Conservation (phyloP, 257 asterid genomes). For the Gardenia jasminoides region DNA sequence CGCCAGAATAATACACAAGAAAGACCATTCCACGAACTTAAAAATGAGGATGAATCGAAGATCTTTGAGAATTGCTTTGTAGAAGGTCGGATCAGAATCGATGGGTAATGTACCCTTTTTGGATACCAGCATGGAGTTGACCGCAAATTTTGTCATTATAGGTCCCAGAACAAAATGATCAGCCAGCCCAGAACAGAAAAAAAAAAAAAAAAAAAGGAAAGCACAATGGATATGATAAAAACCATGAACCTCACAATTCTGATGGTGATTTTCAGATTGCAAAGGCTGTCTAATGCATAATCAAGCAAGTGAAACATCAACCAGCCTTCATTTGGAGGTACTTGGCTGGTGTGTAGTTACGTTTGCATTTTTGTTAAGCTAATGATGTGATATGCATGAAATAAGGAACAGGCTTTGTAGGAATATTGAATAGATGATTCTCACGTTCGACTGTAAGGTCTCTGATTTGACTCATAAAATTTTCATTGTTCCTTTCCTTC, state of each 20-base stretch:
- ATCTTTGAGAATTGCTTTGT: constrained; percentile 1
- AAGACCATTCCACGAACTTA: neutral
- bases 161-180: neutral
- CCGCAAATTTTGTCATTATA: neutral
- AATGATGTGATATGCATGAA: too few relatives aligned
- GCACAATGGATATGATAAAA: constrained; percentile 1
- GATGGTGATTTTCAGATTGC: neutral
- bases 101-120: neutral
- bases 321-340: too few relatives aligned
- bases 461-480: too few relatives aligned
- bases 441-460: too few relatives aligned
- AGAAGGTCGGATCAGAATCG: neutral
- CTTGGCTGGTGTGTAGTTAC: neutral
- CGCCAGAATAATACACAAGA: neutral
- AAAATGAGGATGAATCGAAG: neutral
- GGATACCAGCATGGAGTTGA: neutral
- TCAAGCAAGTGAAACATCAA: too few relatives aligned
- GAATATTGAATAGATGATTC: too few relatives aligned
- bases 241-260: constrained; percentile 5
- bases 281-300: neutral
- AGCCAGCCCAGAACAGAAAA: too few relatives aligned
- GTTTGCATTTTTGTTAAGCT: too few relatives aligned
- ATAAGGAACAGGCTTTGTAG: too few relatives aligned
- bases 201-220: too few relatives aligned
- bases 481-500: too few relatives aligned